Conservation (phyloP, 176 grass and related monocot genomes). For the Urochloa ruziziensis region DNA sequence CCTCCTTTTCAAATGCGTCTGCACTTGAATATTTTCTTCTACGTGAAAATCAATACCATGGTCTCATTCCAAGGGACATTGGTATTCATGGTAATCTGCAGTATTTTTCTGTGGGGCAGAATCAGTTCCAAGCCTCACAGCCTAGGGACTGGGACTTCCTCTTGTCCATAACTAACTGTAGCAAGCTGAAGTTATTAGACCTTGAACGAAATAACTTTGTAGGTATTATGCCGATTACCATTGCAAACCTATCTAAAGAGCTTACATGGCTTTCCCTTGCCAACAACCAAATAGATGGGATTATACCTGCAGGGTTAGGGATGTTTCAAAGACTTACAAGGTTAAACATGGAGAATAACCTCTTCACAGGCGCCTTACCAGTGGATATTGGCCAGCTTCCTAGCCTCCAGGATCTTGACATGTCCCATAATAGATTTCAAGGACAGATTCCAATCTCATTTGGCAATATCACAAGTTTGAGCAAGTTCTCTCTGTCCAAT, state of each 20-base stretch:
- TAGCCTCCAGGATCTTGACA: neutral
- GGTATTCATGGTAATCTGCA: neutral
- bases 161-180: neutral
- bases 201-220: neutral
- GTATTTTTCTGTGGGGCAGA: neutral
- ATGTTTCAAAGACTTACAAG: neutral
- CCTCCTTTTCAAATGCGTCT: neutral
- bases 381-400: neutral
- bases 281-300: neutral
- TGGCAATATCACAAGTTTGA: constrained; percentile 12
- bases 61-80: neutral
- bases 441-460: constrained; percentile 8
- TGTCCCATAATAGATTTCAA: neutral
- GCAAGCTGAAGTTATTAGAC: neutral
- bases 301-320: neutral
- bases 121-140: neutral
- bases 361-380: neutral
- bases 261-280: neutral
- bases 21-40: neutral
- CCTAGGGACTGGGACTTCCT: neutral
- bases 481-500: neutral
- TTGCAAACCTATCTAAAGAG: neutral
- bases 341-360: neutral
- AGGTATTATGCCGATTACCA: neutral
- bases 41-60: neutral